Conservation (phyloP, 495 filamentous ascomycete species). For the Neurospora cerealis region DNA sequence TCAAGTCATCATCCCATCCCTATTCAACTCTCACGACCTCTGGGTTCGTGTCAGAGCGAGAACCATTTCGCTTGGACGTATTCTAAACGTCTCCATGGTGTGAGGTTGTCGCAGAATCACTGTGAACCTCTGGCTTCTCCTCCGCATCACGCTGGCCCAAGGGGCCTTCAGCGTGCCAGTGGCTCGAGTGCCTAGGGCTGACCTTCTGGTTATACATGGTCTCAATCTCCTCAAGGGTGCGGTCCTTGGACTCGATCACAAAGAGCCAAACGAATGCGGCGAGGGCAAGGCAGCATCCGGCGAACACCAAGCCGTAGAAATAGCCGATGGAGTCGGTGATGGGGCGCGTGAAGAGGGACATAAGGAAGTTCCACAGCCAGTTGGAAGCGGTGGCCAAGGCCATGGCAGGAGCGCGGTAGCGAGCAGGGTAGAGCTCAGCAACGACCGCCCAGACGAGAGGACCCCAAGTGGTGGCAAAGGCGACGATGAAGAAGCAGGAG, state of each 20-base stretch:
- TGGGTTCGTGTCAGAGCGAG: not conserved
- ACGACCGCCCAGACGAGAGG: constrained; percentile 75
- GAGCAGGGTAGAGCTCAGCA: constrained; percentile 71
- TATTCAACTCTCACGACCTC: not conserved
- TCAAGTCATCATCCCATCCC: not conserved
- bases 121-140: not conserved
- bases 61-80: not conserved
- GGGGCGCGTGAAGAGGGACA: constrained; percentile 36
- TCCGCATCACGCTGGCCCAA: not conserved
- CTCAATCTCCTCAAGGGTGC: constrained; percentile 53
- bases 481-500: constrained; percentile 62
- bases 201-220: constrained; percentile 74
- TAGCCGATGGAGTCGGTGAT: constrained; percentile 68
- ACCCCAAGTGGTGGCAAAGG: constrained; percentile 66
- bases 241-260: constrained; percentile 47
- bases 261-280: constrained; percentile 74
- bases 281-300: constrained; percentile 56
- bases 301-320: constrained; percentile 78
- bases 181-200: constrained; percentile 53
- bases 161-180: constrained; percentile 26
- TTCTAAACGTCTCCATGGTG: not conserved
- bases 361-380: constrained; percentile 78
- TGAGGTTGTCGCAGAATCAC: not conserved
- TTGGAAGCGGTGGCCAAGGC: constrained; percentile 70
- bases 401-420: constrained; percentile 67